These are phyloP conservation scores for Jaltomata sinuosa DNA, from an alignment of 257 asterid species.

Conservation along the genomic window DNA sequence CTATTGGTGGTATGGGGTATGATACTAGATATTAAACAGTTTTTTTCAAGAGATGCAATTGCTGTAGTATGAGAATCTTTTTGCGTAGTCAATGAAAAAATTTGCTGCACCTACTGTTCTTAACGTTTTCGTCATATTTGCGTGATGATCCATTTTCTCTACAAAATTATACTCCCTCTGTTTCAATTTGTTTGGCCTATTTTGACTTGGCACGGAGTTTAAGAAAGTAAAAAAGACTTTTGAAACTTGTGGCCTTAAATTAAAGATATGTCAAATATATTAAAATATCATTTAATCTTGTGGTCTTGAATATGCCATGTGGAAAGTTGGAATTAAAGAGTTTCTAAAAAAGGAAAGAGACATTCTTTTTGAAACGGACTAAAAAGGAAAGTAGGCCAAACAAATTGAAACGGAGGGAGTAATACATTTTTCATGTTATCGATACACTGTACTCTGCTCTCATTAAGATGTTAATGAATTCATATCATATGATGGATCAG, in stretches of 20 bases:
- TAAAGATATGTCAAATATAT: no score
- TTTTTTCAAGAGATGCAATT: background rate
- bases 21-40: background rate
- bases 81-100: background rate
- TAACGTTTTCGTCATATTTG: background rate
- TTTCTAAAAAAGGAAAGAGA: no score
- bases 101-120: background rate
- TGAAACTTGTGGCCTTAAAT: no score
- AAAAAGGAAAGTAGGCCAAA: no score
- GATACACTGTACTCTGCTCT: background rate
- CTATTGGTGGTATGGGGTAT: constrained; percentile 97
- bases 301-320: no score
- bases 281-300: no score
- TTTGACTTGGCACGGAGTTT: no score
- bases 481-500: background rate
- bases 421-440: background rate
- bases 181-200: no score
- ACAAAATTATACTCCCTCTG: background rate
- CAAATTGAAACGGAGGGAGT: no score
- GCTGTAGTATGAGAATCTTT: background rate
- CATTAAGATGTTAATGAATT: background rate
- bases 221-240: no score
- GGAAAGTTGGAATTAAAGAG: no score
- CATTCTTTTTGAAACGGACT: no score
- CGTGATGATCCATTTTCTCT: background rate